Conservation (phyloP, 2,329 filamentous ascomycete genomes). For the Hypomyces rosellus region DNA sequence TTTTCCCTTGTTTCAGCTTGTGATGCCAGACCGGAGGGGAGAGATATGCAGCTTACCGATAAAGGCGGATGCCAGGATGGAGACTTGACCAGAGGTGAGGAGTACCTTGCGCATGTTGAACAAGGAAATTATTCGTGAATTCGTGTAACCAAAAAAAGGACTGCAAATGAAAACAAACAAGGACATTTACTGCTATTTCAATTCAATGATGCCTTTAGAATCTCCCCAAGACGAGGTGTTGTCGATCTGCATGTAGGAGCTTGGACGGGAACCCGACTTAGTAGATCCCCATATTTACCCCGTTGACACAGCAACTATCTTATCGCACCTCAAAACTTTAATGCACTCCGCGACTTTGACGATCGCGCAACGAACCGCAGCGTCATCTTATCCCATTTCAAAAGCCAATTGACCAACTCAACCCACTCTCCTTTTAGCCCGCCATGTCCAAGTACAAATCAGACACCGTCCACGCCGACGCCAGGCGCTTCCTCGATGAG, state of each 20-base stretch:
- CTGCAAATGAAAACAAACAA: background rate
- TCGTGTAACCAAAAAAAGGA: background rate
- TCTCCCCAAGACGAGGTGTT: background rate
- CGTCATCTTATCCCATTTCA: conserved; percentile 9
- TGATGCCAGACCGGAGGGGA: conserved; percentile 15
- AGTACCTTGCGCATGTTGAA: conserved; percentile 41
- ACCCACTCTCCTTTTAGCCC: conserved; percentile 5
- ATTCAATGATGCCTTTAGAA: background rate
- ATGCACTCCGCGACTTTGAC: conserved; percentile 2
- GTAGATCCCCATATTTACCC: conserved; percentile 14
- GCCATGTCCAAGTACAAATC: conserved; percentile 34
- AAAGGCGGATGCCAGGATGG: conserved; percentile 55
- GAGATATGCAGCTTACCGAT: conserved; percentile 46
- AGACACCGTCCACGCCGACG: conserved; percentile 68
- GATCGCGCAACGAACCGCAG: conserved; percentile 4
- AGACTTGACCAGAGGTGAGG: conserved; percentile 65
- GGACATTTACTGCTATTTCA: background rate
- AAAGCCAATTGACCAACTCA: background rate
- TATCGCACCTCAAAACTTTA: conserved; percentile 21
- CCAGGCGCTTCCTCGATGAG: conserved; percentile 78
- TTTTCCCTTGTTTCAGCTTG: conserved; percentile 8
- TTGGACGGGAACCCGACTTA: background rate
- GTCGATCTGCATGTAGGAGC: background rate
- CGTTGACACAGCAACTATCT: conserved; percentile 41
- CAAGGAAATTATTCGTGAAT: background rate